Base-by-base conservation (phyloP, 73 alveolate species). In the Paramecium tetraurelia region DNA sequence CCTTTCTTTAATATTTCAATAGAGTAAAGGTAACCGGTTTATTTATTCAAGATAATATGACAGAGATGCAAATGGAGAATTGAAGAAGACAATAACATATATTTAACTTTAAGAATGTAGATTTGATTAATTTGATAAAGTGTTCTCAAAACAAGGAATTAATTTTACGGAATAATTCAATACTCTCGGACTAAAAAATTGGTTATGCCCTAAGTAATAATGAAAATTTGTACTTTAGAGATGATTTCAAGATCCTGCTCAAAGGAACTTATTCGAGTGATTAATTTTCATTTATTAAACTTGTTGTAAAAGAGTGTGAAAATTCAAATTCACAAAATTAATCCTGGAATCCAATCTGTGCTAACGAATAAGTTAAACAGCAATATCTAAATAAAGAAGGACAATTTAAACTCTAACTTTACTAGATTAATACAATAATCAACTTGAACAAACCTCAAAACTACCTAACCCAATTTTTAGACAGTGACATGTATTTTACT, bases 181-280 rank as follows among this genome's bases (percentile, higher is more conserved):
- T 53, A 53, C 31, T n/a, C 38, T 75, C 1, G 87, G 59, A 21
- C 35, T 75, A 38, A 38, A 75, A 38, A 4, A 75, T 38, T 75
- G 87, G 87, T 75, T 75, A 41, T 75, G 87, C 59, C 59, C 59
- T 16, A 75, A 41, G 87, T 75, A 75, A 38, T 5, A 40, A 40
- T 35, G 5, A 29, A 10, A 6, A 38, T 3, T 9, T 10, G 3
- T 29, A 75, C 8, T 18, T 29, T 38, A 75, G 87, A 38, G 46
- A 75, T 12, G 59, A 75, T 41, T 75, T 38, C 10, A 21, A 35
- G n/a, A 14, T 75, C 5, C 33, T 21, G 10, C 29, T 75, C 36
- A 35, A 75, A 22, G 87, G 87, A 2, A 12, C 87, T 10, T 75
- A 75, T 75, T 35, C 87, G 16, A 75, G 87, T 20, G 20, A 33